Evolutionary conservation across 257 asterid genomes (phyloP).

Genomic region (Oldenlandia corymbosa): DNA sequence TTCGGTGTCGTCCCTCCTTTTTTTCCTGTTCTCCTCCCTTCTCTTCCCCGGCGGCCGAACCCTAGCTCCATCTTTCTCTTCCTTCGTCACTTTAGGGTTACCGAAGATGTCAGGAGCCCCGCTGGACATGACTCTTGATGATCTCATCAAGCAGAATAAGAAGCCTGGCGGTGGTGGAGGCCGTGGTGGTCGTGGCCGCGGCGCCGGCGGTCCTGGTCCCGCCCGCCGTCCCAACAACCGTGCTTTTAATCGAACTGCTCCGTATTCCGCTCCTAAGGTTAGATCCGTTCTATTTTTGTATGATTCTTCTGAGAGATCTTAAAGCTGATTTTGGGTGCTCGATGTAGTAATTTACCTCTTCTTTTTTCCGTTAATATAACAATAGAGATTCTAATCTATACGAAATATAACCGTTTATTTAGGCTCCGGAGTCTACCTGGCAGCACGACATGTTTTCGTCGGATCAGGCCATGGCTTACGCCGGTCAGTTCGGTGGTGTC

Average conservation of each 20-base stretch:
- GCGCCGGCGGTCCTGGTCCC: conserved; percentile 65
- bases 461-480: conserved; percentile 22
- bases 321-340: too few relatives aligned
- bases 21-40: background rate
- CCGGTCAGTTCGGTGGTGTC: conserved; percentile 33
- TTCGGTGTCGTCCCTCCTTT: background rate
- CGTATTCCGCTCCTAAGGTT: conserved; percentile 69
- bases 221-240: conserved; percentile 69
- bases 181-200: conserved; percentile 35
- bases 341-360: too few relatives aligned
- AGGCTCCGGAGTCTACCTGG: conserved; percentile 95
- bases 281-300: conserved; percentile 27
- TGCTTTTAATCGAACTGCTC: conserved; percentile 53
- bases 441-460: conserved; percentile 65
- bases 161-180: conserved; percentile 38
- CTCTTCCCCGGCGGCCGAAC: background rate
- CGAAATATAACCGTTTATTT: conserved; percentile 15
- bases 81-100: conserved; percentile 16
- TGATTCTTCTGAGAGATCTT: background rate
- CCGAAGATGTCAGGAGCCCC: conserved; percentile 77
- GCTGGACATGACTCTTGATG: conserved; percentile 81
- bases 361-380: background rate
- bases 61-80: background rate
- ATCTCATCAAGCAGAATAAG: conserved; percentile 88
- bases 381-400: background rate